Conservation (phyloP, 2,329 filamentous ascomycete genomes). For the Ascochyta lentis region DNA sequence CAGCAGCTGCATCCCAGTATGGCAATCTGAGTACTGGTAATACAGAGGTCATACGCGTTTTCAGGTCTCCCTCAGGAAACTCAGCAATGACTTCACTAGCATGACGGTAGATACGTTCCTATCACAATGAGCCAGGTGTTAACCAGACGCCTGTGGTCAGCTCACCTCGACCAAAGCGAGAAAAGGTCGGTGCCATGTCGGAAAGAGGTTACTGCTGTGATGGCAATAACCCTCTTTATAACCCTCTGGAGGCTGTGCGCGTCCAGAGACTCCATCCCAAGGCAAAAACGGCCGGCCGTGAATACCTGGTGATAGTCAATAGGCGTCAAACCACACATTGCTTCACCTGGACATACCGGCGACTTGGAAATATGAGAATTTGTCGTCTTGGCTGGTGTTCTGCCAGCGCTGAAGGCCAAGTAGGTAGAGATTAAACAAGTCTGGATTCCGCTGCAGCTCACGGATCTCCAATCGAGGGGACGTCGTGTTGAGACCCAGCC, state of each 20-base stretch:
- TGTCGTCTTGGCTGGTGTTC: constrained; percentile 65
- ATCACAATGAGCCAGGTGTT: constrained; percentile 1
- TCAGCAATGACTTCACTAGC: constrained; percentile 47
- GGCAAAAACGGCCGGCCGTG: constrained; percentile 73
- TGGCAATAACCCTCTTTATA: constrained; percentile 73
- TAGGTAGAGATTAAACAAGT: constrained; percentile 77
- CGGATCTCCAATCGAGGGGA: constrained; percentile 69
- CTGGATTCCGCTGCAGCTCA: constrained; percentile 65
- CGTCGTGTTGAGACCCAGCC: constrained; percentile 28
- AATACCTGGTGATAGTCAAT: constrained; percentile 63
- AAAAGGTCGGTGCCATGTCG: constrained; percentile 84
- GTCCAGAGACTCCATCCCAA: constrained; percentile 61
- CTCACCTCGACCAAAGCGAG: constrained; percentile 65
- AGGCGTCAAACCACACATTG: neutral
- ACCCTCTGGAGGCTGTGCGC: constrained; percentile 48
- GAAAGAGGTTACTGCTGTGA: constrained; percentile 77
- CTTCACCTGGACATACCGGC: constrained; percentile 62
- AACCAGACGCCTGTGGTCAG: neutral
- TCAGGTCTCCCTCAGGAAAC: constrained; percentile 47
- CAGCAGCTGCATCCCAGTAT: constrained; percentile 56
- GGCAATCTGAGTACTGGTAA: constrained; percentile 50
- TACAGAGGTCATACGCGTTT: constrained; percentile 46
- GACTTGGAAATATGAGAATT: constrained; percentile 78
- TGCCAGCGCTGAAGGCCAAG: constrained; percentile 76
- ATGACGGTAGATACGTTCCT: constrained; percentile 52